Evolutionary conservation across 2,329 filamentous ascomycete species (phyloP), one percentile per base, ranked within the genome.

Genomic region (Aspergillus felis): DNA sequence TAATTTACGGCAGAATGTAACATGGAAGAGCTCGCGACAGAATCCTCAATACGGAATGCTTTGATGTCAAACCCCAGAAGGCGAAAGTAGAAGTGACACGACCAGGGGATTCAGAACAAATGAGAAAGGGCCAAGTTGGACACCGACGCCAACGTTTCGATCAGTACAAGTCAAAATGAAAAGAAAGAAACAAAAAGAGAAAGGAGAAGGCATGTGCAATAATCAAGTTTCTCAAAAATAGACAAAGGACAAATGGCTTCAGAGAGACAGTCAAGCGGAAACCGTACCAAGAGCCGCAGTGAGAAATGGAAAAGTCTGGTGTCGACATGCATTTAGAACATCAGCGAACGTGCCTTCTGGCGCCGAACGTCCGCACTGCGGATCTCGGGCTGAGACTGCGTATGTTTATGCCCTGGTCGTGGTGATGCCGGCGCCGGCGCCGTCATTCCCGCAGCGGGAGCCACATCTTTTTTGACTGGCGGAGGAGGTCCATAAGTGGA

Each of bases 291-390:
- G 53, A 52, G 49, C 61, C 61, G 51, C 52, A 64, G 53, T 54
- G 49, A 32, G 53, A 54, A 63, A 56, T 57, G 14, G 65, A 57
- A 61, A 62, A 58, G 58, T 62, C 65, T 61, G 61, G 60, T 62
- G 64, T 64, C 61, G 64, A 65, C 58, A 66, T 61, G 53, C 55
- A 42, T 59, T 68, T 63, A 77, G 57, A 76, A 76, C 56, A 77
- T 73, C 59, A 77, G 62, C 29, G 75, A 77, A 54, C 73, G 72
- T 7, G 74, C 71, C 63, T 77, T 77, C 58, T 76, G 71, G 38
- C 72, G 71, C 38, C 75, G 71, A 56, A 71, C 67, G 38, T 76
- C 73, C 42, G 64, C 61, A 51, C 67, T 65, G 49, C 70, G 67
- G 50, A 70, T 64, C 54, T 75, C 74, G 4, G 75, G 74, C 56